Evolutionary conservation across 2,329 filamentous ascomycete species (phyloP).

Genomic region (Truncatella angustata): DNA sequence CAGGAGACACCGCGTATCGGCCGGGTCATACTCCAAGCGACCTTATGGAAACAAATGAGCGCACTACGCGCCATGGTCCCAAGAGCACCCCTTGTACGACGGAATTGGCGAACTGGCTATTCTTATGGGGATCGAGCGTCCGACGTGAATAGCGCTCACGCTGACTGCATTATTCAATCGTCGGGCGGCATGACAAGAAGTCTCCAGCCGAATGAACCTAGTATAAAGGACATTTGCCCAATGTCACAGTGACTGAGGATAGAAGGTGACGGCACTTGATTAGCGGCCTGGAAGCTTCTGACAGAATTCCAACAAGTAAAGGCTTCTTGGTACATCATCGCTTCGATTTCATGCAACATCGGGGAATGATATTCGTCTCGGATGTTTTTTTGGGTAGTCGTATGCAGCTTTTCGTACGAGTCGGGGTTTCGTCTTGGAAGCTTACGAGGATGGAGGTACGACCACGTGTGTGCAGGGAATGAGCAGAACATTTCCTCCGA

Average conservation of each 20-base stretch:
- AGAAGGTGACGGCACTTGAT: no score
- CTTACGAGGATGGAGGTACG: not conserved
- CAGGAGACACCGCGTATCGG: no score
- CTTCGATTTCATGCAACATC: not conserved
- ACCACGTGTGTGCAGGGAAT: conserved; percentile 3
- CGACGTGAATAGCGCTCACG: not conserved
- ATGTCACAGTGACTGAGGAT: not conserved
- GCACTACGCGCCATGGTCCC: not conserved
- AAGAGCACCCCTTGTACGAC: not conserved
- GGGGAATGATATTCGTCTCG: not conserved
- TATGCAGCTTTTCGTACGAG: not conserved
- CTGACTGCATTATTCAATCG: not conserved
- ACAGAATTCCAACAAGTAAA: no score
- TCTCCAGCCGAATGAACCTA: not conserved
- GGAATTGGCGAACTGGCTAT: not conserved
- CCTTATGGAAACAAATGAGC: not conserved
- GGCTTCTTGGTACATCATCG: no score
- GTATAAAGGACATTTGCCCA: not conserved
- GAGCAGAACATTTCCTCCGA: not conserved
- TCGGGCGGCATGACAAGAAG: not conserved
- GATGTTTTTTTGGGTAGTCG: no score
- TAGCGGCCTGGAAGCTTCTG: no score
- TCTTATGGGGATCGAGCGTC: not conserved
- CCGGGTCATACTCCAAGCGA: no score
- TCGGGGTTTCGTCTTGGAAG: not conserved